Percentiles rank a stretch among this genome's conserved stretches.
Conservation (phyloP, 2,329 filamentous ascomycete genomes). For the Pseudopyricularia cyperi region DNA sequence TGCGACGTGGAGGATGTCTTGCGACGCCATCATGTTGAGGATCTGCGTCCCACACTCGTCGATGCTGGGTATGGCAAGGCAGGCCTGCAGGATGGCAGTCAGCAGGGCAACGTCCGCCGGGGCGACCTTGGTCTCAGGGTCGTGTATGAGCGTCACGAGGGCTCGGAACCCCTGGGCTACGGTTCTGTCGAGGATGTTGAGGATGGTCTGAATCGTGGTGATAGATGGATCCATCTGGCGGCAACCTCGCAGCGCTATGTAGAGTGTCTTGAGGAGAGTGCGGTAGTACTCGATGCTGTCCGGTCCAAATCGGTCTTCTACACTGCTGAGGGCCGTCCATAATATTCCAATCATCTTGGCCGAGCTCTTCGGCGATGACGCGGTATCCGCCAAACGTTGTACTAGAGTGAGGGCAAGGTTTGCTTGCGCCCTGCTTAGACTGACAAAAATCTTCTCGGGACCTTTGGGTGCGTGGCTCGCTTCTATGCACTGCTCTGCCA, state of each 20-base stretch:
- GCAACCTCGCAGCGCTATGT: constrained; percentile 63
- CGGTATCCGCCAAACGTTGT: constrained; percentile 58
- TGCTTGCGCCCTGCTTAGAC: constrained; percentile 61
- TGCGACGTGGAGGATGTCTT: constrained; percentile 68
- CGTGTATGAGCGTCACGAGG: constrained; percentile 71
- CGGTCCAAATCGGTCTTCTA: constrained; percentile 38
- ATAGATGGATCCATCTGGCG: constrained; percentile 23
- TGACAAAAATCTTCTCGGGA: constrained; percentile 69
- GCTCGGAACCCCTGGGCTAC: constrained; percentile 74
- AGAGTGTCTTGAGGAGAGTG: constrained; percentile 70
- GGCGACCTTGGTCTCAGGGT: constrained; percentile 48
- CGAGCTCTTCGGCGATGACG: constrained; percentile 34
- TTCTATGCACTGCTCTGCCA: constrained; percentile 63
- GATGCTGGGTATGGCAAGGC: constrained; percentile 65
- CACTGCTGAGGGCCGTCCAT: constrained; percentile 36
- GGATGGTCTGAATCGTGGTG: constrained; percentile 44
- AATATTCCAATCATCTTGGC: constrained; percentile 37
- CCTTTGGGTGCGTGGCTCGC: constrained; percentile 63
- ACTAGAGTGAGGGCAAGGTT: constrained; percentile 73
- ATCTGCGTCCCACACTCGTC: constrained; percentile 60
- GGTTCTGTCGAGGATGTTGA: constrained; percentile 69
- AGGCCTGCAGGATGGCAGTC: constrained; percentile 77
- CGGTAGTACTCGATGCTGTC: constrained; percentile 62
- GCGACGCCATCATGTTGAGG: constrained; percentile 53
- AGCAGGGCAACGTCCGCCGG: constrained; percentile 78